Evolutionary conservation across 495 filamentous ascomycete genomes (phyloP), one percentile per base, ranked within the genome.

Genomic region (Talaromyces nanjingensis): DNA sequence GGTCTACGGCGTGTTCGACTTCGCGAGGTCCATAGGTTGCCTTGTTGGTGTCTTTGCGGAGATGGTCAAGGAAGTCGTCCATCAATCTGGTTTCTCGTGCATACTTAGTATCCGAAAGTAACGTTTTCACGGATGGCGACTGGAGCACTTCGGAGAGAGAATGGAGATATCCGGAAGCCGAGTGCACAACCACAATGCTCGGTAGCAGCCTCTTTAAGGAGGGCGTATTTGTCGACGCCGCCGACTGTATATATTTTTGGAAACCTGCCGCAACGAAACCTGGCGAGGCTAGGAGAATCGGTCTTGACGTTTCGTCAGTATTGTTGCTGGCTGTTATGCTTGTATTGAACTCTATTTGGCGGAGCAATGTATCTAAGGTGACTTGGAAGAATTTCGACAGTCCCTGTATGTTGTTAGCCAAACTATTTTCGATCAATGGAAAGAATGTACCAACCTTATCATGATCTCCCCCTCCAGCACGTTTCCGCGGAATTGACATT

Each of bases 11-110:
- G 65, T 84, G 86, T 70, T 91, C 89, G 8, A 97, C 93, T 71
- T 96, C 91, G 9, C 78, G 83, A 2, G 88, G 87, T 4, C 94
- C 94, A 73, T 98, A 98, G 81, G 93, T 97, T 16, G 96, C 96
- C 55, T 89, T 81, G 20, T 89, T 90, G 64, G 97, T 93, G 63
- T 98, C 93, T 66, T 88, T 90, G 27, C 91, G 85, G 25, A 98
- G 72, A 60, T 90, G 80, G 7, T 87, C 82, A 69, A 89, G 84
- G 74, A 98, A 93, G 60, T 86, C 83, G 68, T 98, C 92, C 87
- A 98, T 92, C 64, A 93, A 77, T 47, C 76, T 83, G 3, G 92
- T 91, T 72, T 98, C 94, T 27, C 85, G 84, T 0, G 90, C 91
- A 70, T 91, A 97, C 66, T 91, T 91, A 37, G 91, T 94, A 70